Percentiles rank a stretch among this genome's conserved stretches.
Conservation (phyloP, 805 yeast genomes). For the Hanseniaspora osmophila region DNA sequence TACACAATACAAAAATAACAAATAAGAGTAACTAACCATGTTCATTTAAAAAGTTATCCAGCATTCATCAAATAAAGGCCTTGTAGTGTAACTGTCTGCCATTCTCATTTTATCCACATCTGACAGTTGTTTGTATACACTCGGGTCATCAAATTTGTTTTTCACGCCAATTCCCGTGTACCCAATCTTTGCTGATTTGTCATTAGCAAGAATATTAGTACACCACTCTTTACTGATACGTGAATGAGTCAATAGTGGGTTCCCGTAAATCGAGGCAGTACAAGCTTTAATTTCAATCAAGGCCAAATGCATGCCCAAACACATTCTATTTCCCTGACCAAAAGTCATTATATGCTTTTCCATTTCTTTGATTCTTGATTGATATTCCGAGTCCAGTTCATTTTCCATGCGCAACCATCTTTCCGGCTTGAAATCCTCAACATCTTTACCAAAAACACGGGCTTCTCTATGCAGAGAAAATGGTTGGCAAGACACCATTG, state of each 20-base stretch:
- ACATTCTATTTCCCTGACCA: slow-evolving; percentile 64
- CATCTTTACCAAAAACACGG: slow-evolving; percentile 32
- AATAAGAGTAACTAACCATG: too few relatives aligned
- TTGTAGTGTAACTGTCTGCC: slow-evolving; percentile 42
- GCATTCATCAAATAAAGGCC: slow-evolving; percentile 39
- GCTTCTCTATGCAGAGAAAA: slow-evolving; percentile 45
- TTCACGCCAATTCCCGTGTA: slow-evolving; percentile 3
- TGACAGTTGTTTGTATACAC: slow-evolving; percentile 10
- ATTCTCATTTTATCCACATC: slow-evolving; percentile 39
- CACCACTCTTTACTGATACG: slow-evolving; percentile 33
- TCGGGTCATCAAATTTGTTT: slow-evolving; percentile 2
- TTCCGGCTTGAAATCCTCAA: slow-evolving; percentile 41
- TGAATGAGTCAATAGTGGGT: slow-evolving; percentile 22
- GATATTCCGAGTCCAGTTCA: slow-evolving; percentile 25
- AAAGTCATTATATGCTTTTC: slow-evolving; percentile 47
- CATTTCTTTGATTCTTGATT: slow-evolving; percentile 30
- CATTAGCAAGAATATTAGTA: slow-evolving; percentile 13
- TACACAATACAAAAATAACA: too few relatives aligned
- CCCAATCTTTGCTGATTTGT: slow-evolving; percentile 15
- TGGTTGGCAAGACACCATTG: slow-evolving; percentile 50
- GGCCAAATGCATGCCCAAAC: slow-evolving; percentile 59
- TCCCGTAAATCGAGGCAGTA: slow-evolving; percentile 39
- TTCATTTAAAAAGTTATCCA: slow-evolving; percentile 24
- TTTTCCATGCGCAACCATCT: slow-evolving; percentile 38
- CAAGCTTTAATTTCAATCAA: slow-evolving; percentile 49